Percentiles rank a stretch among this genome's conserved stretches.
Conservation (phyloP, 805 yeast species). For the Zygoascus flipseniorum region DNA sequence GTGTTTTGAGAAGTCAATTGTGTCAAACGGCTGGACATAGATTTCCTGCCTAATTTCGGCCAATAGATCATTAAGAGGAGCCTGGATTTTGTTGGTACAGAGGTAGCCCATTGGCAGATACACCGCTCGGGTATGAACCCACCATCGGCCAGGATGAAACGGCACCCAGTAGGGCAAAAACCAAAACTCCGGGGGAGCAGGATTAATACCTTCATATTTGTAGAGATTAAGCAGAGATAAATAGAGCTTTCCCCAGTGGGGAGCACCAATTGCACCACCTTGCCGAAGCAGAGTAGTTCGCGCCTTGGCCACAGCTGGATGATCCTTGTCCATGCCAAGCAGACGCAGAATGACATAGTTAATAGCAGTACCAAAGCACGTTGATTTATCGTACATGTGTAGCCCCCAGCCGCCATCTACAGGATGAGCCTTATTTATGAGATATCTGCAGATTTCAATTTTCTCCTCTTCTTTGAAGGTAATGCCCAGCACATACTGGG, state of each 20-base stretch:
- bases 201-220: conserved; percentile 95
- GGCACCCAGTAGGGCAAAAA: conserved; percentile 72
- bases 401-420: conserved; percentile 99
- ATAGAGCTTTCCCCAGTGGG: conserved; percentile 99
- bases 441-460: conserved; percentile 70
- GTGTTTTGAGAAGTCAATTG: conserved; percentile 58
- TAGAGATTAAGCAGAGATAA: conserved; percentile 70
- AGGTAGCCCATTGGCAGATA: conserved; percentile 82
- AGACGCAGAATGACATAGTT: conserved; percentile 78
- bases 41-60: conserved; percentile 66
- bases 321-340: conserved; percentile 64
- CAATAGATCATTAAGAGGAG: conserved; percentile 57
- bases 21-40: conserved; percentile 55
- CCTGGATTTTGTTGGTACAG: conserved; percentile 45
- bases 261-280: conserved; percentile 86
- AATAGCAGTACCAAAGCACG: conserved; percentile 89
- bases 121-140: conserved; percentile 96
- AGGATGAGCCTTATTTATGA: conserved; percentile 90
- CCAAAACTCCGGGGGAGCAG: conserved; percentile 97
- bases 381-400: conserved; percentile 84
- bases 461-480: conserved; percentile 58
- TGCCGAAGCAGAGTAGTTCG: conserved; percentile 55
- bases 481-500: conserved; percentile 59
- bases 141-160: conserved; percentile 93
- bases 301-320: conserved; percentile 73